phyloP scores from a whole-genome alignment of 2,329 filamentous ascomycete species.

The Penicillium glabrum region DNA sequence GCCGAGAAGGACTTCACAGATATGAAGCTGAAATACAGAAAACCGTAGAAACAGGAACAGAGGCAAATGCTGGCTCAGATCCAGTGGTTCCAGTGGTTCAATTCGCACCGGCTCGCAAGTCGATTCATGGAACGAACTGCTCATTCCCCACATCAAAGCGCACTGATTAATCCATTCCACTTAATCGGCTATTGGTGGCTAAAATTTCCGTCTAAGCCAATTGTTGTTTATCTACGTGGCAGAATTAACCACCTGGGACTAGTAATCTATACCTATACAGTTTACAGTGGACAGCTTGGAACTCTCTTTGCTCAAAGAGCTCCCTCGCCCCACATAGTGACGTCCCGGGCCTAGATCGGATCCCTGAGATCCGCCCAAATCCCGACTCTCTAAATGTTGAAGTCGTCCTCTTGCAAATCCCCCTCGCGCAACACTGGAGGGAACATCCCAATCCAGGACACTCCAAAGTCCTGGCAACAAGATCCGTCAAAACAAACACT shows the following conservation, averaged over 20 bases:
- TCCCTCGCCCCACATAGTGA: neutral
- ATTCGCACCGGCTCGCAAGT: neutral
- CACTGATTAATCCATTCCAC: neutral
- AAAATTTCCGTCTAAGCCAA: neutral
- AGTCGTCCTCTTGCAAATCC: neutral
- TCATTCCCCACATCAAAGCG: slow-evolving; percentile 1
- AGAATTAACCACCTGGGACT: neutral
- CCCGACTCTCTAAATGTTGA: neutral
- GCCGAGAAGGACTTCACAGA: too few species aligned
- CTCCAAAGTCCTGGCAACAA: neutral
- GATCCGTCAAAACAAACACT: neutral
- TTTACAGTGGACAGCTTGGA: neutral
- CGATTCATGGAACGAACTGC: slow-evolving; percentile 18
- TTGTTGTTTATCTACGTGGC: neutral
- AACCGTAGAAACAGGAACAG: neutral
- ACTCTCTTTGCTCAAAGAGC: neutral
- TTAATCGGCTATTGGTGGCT: neutral
- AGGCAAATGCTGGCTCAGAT: neutral
- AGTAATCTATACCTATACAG: neutral
- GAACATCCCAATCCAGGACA: neutral
- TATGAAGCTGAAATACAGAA: neutral
- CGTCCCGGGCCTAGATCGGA: neutral
- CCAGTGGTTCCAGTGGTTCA: slow-evolving; percentile 10
- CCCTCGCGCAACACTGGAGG: neutral
- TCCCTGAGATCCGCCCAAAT: neutral